Base-by-base conservation (phyloP, 805 yeast species). In the Wickerhamia fluorescens region DNA sequence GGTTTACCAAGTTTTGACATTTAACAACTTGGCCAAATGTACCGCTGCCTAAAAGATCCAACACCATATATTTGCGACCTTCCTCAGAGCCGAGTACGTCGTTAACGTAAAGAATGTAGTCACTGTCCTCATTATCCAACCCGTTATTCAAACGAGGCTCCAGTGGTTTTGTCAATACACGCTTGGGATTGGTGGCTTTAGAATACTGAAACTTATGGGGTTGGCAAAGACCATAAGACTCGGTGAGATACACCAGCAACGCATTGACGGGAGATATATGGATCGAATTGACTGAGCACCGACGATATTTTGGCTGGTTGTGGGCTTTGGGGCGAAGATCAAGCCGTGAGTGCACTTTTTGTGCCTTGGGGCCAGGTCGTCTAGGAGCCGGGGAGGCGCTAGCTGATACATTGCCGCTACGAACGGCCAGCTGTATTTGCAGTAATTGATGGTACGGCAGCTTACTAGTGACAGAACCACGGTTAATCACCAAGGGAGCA, bases 11-110 rank as follows among this genome's bases (percentile, higher is more conserved):
- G 43, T 77, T 73, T 51, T 85, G 95, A 57, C 96, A 89, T 58
- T 89, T 92, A 23, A 88, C 94, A 26, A 92, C 99, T 58, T 92
- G 97, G 7, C 98, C 98, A 66, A 92, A 92, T 1, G 98, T 88
- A 3, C 99, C 99, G 37, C 88, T 89, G 1, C 99, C 99, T 23
- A 92, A 58, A 10, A 92, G 68, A 53, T 89, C 97, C 34, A 92
- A 61, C 4, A 92, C 96, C 46, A 92, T 67, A 51, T 88, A 89
- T 49, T 84, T 82, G 31, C 88, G 67, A 34, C 85, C 88, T 40
- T 84, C 92, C 42, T 81, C 85, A 3, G 75, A 68, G 4, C 98
- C 97, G 23, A 92, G 60, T 14, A 92, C 77, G 51, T 94, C 98
- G 53, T 94, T 92, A 14, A 92, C 98, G 42, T 87, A 89, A 12